Conservation (phyloP, 1,284 basidiomycete species). For the Volvariella volvacea region DNA sequence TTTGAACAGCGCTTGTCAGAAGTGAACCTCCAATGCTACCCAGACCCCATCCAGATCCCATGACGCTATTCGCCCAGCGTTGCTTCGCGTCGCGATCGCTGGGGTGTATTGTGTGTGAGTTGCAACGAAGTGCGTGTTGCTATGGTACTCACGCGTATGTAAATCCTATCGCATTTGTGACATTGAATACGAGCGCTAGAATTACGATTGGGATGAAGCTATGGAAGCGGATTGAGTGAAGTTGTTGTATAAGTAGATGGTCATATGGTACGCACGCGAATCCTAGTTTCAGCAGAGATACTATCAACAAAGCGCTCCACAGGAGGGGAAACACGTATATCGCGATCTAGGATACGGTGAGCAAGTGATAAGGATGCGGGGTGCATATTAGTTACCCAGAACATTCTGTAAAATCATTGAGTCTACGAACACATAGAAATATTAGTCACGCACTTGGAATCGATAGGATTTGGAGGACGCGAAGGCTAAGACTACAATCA, state of each 20-base stretch:
- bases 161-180: constrained; percentile 89
- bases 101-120: constrained; percentile 5
- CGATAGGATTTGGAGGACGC: constrained; percentile 82
- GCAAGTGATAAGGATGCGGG: constrained; percentile 7
- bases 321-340: constrained; percentile 86
- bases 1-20: constrained; percentile 73
- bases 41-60: constrained; percentile 60
- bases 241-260: constrained; percentile 5
- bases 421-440: constrained; percentile 1
- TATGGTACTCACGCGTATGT: constrained; percentile 70
- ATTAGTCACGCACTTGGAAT: too few relatives aligned
- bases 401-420: constrained; percentile 72
- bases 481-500: constrained; percentile 56
- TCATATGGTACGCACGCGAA: constrained; percentile 63
- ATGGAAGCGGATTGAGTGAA: constrained; percentile 8
- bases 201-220: constrained; percentile 85
- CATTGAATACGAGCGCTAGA: constrained; percentile 86
- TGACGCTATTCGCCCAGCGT: constrained; percentile 70
- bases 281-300: constrained; percentile 84
- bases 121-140: neutral
- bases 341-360: constrained; percentile 52
- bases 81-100: constrained; percentile 87
- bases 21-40: constrained; percentile 74
- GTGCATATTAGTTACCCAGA: constrained; percentile 57
- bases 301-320: constrained; percentile 81